Evolutionary conservation across 768 basidiomycete genomes (phyloP), one percentile per base, ranked within the genome.

Genomic region (Leccinum aurantiacum): DNA sequence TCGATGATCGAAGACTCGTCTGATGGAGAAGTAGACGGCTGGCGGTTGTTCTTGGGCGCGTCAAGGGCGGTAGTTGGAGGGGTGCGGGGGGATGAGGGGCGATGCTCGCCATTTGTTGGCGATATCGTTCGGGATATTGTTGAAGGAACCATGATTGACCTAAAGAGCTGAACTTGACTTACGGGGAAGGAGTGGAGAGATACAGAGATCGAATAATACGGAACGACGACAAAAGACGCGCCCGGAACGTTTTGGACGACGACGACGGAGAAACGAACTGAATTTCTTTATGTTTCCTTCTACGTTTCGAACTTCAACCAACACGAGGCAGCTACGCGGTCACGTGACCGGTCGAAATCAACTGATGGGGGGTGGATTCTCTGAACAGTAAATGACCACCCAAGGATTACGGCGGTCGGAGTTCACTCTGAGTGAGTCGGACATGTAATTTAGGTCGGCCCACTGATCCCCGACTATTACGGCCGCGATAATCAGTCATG

Each of bases 1-100:
- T 82, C 79, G 13, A 78, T 74, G 54, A 80, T 69, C 2, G 77
- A 78, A 1, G 80, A 79, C 44, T 80, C 79, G 53, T 82, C 80
- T 4, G 80, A 81, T 54, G 75, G 74, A 8, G 79, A 70, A 22
- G 72, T 68, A 7, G 74, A 77, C 17, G 68, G 4, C 38, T 66
- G 76, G 35, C 74, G 74, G 60, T 44, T 64, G 48, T 66, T 71
- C 66, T 75, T 73, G n/a, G 74, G 61, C 57, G 65, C 67, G 59
- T 73, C 74, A 41, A 72, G 65, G n/a, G 64, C 60, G 54, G 57
- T 47, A 19, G 60, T 63, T 50, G 72, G 72, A 3, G 72, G 72
- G 11, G 72, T 74, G 27, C 55, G 70, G 6, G 72, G 72, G 5
- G 72, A 72, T 15, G 72, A 74, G 57, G 68, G 22, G 56, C 71